A percentile compares a stretch with the other conserved stretches of the same genome.
Conservation (phyloP, 176 grass and related monocot genomes). For the Oryza meridionalis region DNA sequence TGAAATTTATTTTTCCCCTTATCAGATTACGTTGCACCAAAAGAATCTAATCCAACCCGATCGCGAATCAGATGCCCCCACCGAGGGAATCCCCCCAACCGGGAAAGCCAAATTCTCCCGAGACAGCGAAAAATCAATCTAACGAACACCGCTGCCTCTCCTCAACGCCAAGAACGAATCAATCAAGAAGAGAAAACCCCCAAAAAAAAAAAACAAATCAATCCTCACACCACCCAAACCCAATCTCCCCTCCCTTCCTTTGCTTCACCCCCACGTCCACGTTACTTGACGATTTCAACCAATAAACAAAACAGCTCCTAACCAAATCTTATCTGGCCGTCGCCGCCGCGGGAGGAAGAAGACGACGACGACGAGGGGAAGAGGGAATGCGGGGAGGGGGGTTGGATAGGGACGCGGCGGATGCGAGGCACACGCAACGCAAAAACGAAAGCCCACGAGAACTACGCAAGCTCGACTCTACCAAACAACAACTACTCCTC, state of each 20-base stretch:
- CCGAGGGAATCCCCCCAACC: conserved; percentile 28
- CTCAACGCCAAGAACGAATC: conserved; percentile 16
- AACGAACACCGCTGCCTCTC: not conserved
- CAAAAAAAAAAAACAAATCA: not conserved
- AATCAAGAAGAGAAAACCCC: conserved; percentile 27
- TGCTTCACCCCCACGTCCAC: conserved; percentile 22
- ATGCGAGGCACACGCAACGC: conserved; percentile 45
- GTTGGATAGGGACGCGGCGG: conserved; percentile 45
- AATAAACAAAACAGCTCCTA: not conserved
- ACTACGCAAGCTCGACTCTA: conserved; percentile 6
- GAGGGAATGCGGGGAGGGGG: not conserved
- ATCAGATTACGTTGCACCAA: conserved; percentile 33
- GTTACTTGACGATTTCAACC: conserved; percentile 35
- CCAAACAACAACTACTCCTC: conserved; percentile 24
- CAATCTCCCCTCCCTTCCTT: conserved; percentile 3
- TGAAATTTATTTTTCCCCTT: not conserved
- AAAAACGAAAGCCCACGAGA: conserved; percentile 38
- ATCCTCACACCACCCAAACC: not conserved
- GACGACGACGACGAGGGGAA: not conserved
- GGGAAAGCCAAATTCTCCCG: conserved; percentile 26
- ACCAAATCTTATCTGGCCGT: conserved; percentile 50
- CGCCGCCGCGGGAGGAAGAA: not conserved
- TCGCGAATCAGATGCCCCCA: conserved; percentile 44
- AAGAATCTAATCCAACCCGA: conserved; percentile 43
- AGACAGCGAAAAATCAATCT: not conserved